Base-by-base conservation (phyloP, 164 flowering plant species). In the Umbellularia californica region DNA sequence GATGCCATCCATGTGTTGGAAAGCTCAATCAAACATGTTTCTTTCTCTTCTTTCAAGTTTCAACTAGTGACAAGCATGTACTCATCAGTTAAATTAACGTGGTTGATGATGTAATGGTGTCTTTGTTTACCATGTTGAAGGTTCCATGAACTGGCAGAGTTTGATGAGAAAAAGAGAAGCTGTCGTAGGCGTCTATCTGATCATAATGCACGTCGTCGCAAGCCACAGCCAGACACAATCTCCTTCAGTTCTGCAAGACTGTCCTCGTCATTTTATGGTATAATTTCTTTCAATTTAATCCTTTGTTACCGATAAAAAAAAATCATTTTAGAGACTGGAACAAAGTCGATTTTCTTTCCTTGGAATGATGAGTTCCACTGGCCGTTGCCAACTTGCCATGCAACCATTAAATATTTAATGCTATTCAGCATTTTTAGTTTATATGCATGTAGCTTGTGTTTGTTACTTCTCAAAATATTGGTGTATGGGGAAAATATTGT, bases 201-300 rank as follows among this genome's bases (percentile, higher is more conserved):
- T 80, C 98, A 93, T 71, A 93, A 93, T 87, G 93, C 98, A 68
- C 87, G 98, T 60, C 91, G 98, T 19, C 90, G 98, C 69, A 93
- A 90, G 79, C 94, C 93, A 70, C 92, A 80, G 71, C 83, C 83
- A 25, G 90, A 89, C 28, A 77, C 85, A 15, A 76, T 86, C 68
- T 87, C 84, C 30, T 87, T 90, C 66, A 85, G 81, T 68, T 74
- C 91, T 1, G 58, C 83, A 33, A 82, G 88, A 74, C 79, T 81
- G 70, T 72, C 88, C 64, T 81, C 92, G 41, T 76, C 89, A 51
- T 64, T 82, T 9, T 85, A 82, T 84, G 97, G 97, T 92, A 84
- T 35, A 35, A 35, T 58, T 50, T 15, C 3, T 67, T 77, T 74
- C 4, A 58, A n/a, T 50, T 13, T 11, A 27, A 4, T 14, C 20